Conservation (phyloP, 176 grass and related monocot genomes). For the Bolboschoenus planiculmis region DNA sequence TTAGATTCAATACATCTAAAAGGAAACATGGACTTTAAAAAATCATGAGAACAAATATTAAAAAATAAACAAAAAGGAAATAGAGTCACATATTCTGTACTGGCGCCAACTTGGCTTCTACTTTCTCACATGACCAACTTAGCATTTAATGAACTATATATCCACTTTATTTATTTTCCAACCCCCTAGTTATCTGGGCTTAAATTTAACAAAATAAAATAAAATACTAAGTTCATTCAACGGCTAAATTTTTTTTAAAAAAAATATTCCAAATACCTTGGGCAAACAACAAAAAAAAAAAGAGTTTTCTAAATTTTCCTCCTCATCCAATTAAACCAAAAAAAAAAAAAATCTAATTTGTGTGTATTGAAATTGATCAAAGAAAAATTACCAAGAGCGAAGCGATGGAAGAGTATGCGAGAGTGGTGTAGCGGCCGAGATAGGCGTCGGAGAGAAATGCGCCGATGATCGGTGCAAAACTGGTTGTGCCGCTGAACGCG, state of each 20-base stretch:
- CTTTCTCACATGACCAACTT: conserved; percentile 16
- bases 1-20: background rate
- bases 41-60: background rate
- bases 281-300: background rate
- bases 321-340: background rate
- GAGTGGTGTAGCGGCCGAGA: conserved; percentile 72
- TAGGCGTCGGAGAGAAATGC: conserved; percentile 92
- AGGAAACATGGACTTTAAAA: background rate
- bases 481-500: conserved; percentile 70
- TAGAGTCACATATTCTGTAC: background rate
- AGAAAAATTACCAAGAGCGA: conserved; percentile 53
- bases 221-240: background rate
- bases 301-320: background rate
- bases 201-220: background rate
- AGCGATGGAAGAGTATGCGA: conserved; percentile 63
- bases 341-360: background rate
- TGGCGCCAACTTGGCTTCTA: conserved; percentile 13
- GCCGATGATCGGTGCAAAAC: conserved; percentile 76
- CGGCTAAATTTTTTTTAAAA: background rate
- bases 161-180: background rate
- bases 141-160: background rate
- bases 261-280: background rate
- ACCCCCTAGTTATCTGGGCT: background rate
- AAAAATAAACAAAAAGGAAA: background rate
- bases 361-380: background rate